Base-by-base conservation (phyloP, 2,329 filamentous ascomycete genomes). In the Ascochyta viciae-villosae region DNA sequence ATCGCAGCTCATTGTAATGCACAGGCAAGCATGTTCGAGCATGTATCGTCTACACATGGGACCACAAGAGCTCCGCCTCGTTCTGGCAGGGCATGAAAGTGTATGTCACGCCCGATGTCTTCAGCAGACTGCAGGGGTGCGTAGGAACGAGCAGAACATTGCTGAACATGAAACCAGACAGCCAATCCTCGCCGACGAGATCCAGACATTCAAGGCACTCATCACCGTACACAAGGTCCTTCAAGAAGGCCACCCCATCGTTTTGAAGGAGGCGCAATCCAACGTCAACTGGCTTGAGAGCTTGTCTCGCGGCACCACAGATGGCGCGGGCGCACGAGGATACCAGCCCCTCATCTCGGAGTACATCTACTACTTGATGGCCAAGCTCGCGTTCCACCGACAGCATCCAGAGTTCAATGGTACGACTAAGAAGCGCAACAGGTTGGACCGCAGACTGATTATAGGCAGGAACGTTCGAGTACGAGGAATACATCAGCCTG, bases 31-130 rank as follows among this genome's bases (percentile, higher is more conserved):
- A 99, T 90, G 95, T 99, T 55, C 91, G 95, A 73, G 92, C 90
- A 77, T 96, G 92, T 74, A 99, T 99, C 71, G 94, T 99, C 41
- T 98, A 98, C 78, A 98, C 94, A 56, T 99, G 95, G 95, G 95
- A 99, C 79, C 92, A 99, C 82, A 96, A 96, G 81, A 96, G 90
- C 63, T 96, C 93, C 38, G 84, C 87, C 74, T 91, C 93, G 73
- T 99, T 99, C 77, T 99, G 95, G 95, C 87, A 91, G 54, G 94
- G 93, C 74, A 96, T 99, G 85, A 99, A 99, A 87, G 93, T 98
- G 89, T 96, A 85, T 66, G 89, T 67, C 29, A 39, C 35, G 39
- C 27, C 49, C 42, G 13, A 46, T 22, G 6, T 6, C 22, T 15
- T 27, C 26, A n/a, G 7, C 6, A 4, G 16, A 31, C 35, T 24